Evolutionary conservation across 352 stramenopile species (phyloP).

Genomic region (Globisporangium uncinulatum): DNA sequence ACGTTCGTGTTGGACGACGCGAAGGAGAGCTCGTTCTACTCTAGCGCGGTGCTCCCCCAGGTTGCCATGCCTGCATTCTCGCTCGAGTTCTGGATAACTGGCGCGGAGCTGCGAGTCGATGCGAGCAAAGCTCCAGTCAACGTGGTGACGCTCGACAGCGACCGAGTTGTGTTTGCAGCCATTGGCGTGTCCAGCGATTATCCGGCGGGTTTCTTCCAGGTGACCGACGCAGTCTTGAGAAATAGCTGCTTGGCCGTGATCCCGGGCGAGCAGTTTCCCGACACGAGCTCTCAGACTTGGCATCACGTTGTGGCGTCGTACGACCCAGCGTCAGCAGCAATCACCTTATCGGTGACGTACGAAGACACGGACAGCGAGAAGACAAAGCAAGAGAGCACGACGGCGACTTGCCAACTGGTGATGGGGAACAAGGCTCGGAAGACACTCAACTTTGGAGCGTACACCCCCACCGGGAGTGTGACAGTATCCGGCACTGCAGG

Average conservation of each 20-base stretch:
- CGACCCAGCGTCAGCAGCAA: conserved; percentile 32
- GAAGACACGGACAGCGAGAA: background rate
- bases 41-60: conserved; percentile 33
- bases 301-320: conserved; percentile 55
- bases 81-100: conserved; percentile 47
- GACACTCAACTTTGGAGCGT: conserved; percentile 23
- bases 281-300: conserved; percentile 16
- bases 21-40: conserved; percentile 53
- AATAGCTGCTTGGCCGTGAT: conserved; percentile 13
- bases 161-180: conserved; percentile 5
- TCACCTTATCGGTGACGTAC: conserved; percentile 37
- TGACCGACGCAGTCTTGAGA: conserved; percentile 17
- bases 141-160: conserved; percentile 8
- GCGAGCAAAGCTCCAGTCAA: conserved; percentile 1
- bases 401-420: conserved; percentile 27
- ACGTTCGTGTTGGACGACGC: conserved; percentile 35
- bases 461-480: background rate
- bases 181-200: conserved; percentile 3
- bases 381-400: conserved; percentile 12
- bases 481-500: conserved; percentile 28
- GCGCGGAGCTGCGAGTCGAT: background rate
- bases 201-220: conserved; percentile 15
- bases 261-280: background rate
- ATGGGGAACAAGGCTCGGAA: conserved; percentile 36
- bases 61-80: conserved; percentile 50